Conservation (phyloP, 2,329 filamentous ascomycete genomes). For the Fusarium sp. region DNA sequence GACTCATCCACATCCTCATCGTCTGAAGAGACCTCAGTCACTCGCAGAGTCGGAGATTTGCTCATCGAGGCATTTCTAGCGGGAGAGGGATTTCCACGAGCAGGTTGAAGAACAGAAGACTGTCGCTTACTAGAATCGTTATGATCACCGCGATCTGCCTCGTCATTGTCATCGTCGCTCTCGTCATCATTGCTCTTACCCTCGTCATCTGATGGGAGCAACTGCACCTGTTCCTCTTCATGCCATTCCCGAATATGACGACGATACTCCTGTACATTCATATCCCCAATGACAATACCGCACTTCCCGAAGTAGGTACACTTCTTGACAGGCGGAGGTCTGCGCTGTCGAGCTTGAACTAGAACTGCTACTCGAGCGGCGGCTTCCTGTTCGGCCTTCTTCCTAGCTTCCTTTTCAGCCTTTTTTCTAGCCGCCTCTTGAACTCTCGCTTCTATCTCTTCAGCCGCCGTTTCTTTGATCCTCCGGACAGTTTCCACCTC, state of each 20-base stretch:
- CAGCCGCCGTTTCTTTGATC: neutral
- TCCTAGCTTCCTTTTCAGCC: neutral
- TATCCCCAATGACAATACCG: conserved; percentile 4
- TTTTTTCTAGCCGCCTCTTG: neutral
- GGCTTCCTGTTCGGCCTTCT: neutral
- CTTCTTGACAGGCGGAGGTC: neutral
- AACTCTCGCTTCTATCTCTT: neutral
- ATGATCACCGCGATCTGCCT: no score
- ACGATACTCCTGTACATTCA: conserved; percentile 21
- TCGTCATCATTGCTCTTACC: neutral
- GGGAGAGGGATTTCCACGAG: neutral
- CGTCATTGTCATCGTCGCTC: no score
- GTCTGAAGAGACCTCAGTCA: neutral
- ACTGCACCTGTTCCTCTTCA: neutral
- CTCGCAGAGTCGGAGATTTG: neutral
- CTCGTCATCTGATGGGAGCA: neutral
- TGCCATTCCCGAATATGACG: conserved; percentile 11
- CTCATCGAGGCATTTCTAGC: neutral
- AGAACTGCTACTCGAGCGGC: neutral
- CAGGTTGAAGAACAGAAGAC: neutral
- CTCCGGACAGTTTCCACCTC: neutral
- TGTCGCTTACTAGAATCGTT: neutral
- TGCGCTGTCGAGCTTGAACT: neutral
- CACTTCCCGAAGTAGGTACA: conserved; percentile 33
- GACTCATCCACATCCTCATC: neutral